Base-by-base conservation (phyloP, 2,329 filamentous ascomycete genomes). In the Peltaster fructicola region DNA sequence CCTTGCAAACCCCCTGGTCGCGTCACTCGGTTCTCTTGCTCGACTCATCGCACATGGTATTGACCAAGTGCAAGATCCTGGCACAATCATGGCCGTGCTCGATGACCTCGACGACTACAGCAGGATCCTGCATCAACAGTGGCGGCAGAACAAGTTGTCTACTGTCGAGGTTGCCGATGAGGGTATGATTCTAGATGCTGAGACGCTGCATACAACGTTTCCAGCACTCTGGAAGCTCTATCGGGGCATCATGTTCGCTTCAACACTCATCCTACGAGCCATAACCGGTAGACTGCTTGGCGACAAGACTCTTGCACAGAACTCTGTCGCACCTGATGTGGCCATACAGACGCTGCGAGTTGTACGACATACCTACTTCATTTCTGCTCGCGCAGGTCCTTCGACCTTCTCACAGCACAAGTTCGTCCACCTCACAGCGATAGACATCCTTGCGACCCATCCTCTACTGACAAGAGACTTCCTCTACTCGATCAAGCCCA, bases 401-500 rank as follows among this genome's bases (percentile, higher is more conserved):
- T 68, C 65, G 32, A 64, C 69, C 2, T 91, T 90, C 40, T 79
- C 84, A 26, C 76, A 80, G 30, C 85, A 91, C 49, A 71, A 66
- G 2, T 92, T 92, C 44, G 73, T 80, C 14, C 81, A 82, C 40
- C 62, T 90, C 12, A 71, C 78, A 1, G 73, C 81, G 3, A 69
- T 92, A 34, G 84, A 93, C 48, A 71, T 82, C 18, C 62, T 92
- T 4, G 62, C 74, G 6, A 67, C 71, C n/a, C 75, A 79, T 38
- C 65, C 74, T 0, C 54, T 59, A 7, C 63, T 76, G 14, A 63
- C 69, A 4, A 65, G 73, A 31, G 58, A 63, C 11, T 79, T 90
- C 38, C 53, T 91, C 13, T 57, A 60, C 32, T 63, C 65, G 11
- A 73, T 75, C 24, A 61, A 63, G 29, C 68, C 68, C 5, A 49